Conservation (phyloP, 257 asterid species). For the Oldenlandia corymbosa region DNA sequence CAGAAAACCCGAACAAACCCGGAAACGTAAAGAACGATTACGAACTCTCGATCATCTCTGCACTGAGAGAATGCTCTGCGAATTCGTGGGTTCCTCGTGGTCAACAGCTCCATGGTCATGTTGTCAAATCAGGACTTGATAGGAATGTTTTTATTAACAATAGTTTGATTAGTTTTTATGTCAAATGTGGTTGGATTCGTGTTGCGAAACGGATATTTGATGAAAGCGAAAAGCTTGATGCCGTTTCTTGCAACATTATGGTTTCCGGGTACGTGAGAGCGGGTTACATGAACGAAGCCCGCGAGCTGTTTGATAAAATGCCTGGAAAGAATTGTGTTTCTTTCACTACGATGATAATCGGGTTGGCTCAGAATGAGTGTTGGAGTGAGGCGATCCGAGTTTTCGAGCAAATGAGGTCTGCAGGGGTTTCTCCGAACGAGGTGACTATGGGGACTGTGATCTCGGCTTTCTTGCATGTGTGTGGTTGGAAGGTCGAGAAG, state of each 20-base stretch:
- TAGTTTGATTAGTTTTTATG: conserved; percentile 78
- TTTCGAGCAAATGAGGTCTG: conserved; percentile 57
- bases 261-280: conserved; percentile 44
- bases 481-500: conserved; percentile 23
- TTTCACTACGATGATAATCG: conserved; percentile 80
- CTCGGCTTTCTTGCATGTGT: conserved; percentile 43
- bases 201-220: conserved; percentile 52
- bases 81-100: conserved; percentile 43
- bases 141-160: conserved; percentile 60
- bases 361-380: conserved; percentile 47
- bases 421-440: conserved; percentile 61
- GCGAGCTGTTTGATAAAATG: conserved; percentile 73
- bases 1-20: not conserved
- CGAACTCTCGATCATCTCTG: conserved; percentile 48
- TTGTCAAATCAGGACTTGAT: conserved; percentile 54
- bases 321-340: conserved; percentile 52
- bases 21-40: conserved; percentile 24
- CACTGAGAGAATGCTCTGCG: conserved; percentile 57
- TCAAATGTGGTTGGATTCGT: conserved; percentile 47
- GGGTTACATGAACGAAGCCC: conserved; percentile 50
- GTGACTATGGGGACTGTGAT: conserved; percentile 75
- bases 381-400: conserved; percentile 42
- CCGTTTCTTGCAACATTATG: conserved; percentile 73
- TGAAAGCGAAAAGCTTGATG: conserved; percentile 35
- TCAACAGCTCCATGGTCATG: conserved; percentile 51